Evolutionary conservation across 129 eudicot species (phyloP).

Genomic region (Rutidosis leptorrhynchoides): DNA sequence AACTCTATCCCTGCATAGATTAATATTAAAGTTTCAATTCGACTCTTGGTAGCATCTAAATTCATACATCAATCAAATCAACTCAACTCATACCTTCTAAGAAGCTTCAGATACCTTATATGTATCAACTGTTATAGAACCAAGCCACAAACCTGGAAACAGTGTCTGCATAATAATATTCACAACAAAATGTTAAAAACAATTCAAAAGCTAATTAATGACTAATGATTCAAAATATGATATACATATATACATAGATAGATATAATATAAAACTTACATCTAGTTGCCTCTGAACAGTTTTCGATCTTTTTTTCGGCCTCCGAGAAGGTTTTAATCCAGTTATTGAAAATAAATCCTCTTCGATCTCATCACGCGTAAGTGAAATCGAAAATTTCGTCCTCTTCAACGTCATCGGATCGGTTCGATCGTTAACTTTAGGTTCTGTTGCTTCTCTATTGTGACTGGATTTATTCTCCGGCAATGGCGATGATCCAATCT

Average conservation of each 20-base stretch:
- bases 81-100: conserved; percentile 35
- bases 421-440: conserved; percentile 20
- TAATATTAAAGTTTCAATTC: background rate
- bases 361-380: conserved; percentile 66
- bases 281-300: conserved; percentile 54
- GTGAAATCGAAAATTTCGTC: conserved; percentile 36
- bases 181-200: conserved; percentile 10
- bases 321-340: conserved; percentile 54
- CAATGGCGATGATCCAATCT: conserved; percentile 30
- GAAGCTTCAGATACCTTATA: conserved; percentile 50
- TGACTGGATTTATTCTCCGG: conserved; percentile 27
- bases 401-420: conserved; percentile 33
- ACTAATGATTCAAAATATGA: too few species aligned
- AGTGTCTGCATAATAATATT: conserved; percentile 35
- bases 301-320: conserved; percentile 62
- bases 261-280: conserved; percentile 38
- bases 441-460: conserved; percentile 9
- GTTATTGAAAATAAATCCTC: conserved; percentile 57
- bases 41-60: background rate
- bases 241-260: too few species aligned
- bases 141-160: conserved; percentile 59
- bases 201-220: too few species aligned
- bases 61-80: background rate
- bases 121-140: conserved; percentile 51
- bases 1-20: conserved; percentile 14